Conservation (phyloP, 805 yeast genomes). For the Helenozyma rhizophorensis region DNA sequence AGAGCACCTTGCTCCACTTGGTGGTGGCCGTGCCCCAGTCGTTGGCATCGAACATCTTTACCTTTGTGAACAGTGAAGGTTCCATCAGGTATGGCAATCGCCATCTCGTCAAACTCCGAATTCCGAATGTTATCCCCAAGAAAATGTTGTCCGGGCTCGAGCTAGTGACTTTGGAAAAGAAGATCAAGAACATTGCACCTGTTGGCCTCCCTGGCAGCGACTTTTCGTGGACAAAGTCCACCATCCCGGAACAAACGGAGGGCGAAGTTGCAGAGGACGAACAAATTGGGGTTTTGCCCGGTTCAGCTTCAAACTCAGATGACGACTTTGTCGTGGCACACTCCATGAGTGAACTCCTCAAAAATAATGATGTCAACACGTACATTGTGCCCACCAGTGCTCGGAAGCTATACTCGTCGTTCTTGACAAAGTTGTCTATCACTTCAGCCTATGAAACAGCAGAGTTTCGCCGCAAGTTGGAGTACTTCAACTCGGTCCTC, state of each 20-base stretch:
- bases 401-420: constrained; percentile 21
- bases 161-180: constrained; percentile 22
- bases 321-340: constrained; percentile 31
- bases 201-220: constrained; percentile 32
- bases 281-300: not conserved
- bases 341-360: constrained; percentile 31
- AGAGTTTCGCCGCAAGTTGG: constrained; percentile 37
- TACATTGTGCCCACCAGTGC: constrained; percentile 33
- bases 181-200: constrained; percentile 31
- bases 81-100: constrained; percentile 45
- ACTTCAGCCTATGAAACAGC: constrained; percentile 39
- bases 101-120: constrained; percentile 42
- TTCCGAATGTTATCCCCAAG: constrained; percentile 50
- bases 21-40: constrained; percentile 50
- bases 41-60: constrained; percentile 49
- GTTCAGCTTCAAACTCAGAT: constrained; percentile 1
- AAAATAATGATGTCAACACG: constrained; percentile 32
- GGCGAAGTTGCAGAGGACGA: not conserved
- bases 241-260: constrained; percentile 10
- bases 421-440: constrained; percentile 29
- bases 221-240: constrained; percentile 21
- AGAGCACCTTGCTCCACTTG: constrained; percentile 46
- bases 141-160: constrained; percentile 33
- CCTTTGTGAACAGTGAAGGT: constrained; percentile 56
- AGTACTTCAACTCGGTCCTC: constrained; percentile 41